These are phyloP conservation scores for Xylaria flabelliformis DNA, from an alignment of 495 filamentous ascomycete species.

Conservation along the genomic window DNA sequence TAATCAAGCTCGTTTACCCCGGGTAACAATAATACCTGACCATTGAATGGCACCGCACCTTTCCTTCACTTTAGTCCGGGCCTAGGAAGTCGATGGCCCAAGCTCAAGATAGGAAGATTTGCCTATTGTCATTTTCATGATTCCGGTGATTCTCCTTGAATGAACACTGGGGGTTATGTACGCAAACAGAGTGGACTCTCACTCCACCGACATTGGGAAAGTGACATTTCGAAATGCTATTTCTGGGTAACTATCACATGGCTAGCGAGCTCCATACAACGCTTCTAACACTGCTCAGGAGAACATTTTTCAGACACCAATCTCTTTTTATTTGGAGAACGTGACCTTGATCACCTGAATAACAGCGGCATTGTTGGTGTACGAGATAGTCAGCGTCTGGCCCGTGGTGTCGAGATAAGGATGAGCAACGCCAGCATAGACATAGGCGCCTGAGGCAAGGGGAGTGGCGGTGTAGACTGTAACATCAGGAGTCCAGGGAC, in stretches of 20 bases:
- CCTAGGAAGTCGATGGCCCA: no score
- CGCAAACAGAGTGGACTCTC: neutral
- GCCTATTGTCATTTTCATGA: neutral
- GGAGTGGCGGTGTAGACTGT: neutral
- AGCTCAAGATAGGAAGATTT: neutral
- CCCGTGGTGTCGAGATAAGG: neutral
- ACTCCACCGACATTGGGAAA: neutral
- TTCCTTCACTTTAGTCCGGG: no score
- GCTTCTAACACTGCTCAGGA: neutral
- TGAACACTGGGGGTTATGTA: neutral
- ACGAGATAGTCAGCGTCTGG: conserved; percentile 4
- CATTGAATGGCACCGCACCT: no score
- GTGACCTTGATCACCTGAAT: conserved; percentile 2
- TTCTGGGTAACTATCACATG: neutral
- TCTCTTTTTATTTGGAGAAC: neutral
- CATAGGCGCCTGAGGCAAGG: neutral
- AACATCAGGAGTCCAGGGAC: neutral
- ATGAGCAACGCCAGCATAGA: conserved; percentile 1
- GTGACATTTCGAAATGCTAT: neutral
- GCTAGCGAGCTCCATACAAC: neutral
- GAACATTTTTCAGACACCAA: neutral
- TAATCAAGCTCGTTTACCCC: no score
- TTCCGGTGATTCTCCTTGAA: neutral
- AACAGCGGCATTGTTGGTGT: neutral
- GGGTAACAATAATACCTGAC: no score